Base-by-base conservation (phyloP, 305 asterid species). In the Fraxinus paxiana region DNA sequence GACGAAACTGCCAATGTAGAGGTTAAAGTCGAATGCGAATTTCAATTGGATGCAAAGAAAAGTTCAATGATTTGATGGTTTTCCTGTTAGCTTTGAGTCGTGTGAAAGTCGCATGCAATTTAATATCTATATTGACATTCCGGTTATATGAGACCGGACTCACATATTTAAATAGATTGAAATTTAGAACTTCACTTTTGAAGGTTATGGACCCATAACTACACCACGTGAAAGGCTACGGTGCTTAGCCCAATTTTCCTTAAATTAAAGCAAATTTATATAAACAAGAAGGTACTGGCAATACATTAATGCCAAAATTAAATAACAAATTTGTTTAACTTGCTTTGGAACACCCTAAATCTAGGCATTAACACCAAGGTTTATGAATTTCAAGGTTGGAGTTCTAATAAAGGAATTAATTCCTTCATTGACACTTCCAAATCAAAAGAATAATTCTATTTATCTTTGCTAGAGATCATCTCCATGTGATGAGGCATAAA, bases 1-100 rank as follows among this genome's bases (percentile, higher is more conserved):
- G 61, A 51, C 65, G 24, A 84, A 77, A 85, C 41, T 28, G n/a
- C 8, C 13, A 22, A 22, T 22, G 70, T 61, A 18, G 70, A 18
- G 30, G 70, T 61, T 24, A 61, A 20, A 20, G 7, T 20, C 13
- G 13, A 6, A 20, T 18, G 15, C 0, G 1, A 22, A 24, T 22
- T 61, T 61, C 70, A 61, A 61, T 22, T 6, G 70, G 70, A 22
- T 18, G 15, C 5, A 20, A 10, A 20, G 31, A 61, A 9, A 61
- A 8, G 61, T 15, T 48, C 2, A 48, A 48, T 22, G 33, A 9
- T 20, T 20, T 59, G 28, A 20, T 59, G 26, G 69, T 59, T 59
- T 59, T 6, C 28, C 69, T 13, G 1, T 24, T 59, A 59, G 31
- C 69, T 59, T 59, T 2, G 31, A 59, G 30, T 20, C 31, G 3